These are phyloP conservation scores for Polytolypa hystricis DNA, from an alignment of 2,329 filamentous ascomycete genomes.

Conservation along the genomic window DNA sequence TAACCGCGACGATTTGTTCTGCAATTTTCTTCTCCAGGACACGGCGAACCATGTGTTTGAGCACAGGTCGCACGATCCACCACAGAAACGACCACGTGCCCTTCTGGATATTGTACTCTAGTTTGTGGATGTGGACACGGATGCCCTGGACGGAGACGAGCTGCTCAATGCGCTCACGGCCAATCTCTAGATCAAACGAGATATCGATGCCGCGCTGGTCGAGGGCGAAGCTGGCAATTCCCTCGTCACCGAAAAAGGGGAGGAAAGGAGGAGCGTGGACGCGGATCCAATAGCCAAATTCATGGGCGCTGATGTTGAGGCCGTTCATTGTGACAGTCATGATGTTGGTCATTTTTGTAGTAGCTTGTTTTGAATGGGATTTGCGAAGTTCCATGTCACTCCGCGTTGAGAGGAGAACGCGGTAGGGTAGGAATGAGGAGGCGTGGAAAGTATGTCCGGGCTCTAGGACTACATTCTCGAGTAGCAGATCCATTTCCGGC, in stretches of 20 bases:
- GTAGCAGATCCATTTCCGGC: slow-evolving; percentile 69
- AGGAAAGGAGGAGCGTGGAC: slow-evolving; percentile 61
- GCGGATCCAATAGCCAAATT: slow-evolving; percentile 82
- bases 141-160: slow-evolving; percentile 69
- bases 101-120: slow-evolving; percentile 65
- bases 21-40: slow-evolving; percentile 71
- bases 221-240: slow-evolving; percentile 73
- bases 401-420: slow-evolving; percentile 66
- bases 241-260: slow-evolving; percentile 60
- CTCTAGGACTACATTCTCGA: slow-evolving; percentile 86
- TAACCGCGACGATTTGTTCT: slow-evolving; percentile 54
- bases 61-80: slow-evolving; percentile 73
- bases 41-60: slow-evolving; percentile 69
- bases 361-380: slow-evolving; percentile 54
- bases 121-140: slow-evolving; percentile 72
- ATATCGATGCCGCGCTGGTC: slow-evolving; percentile 83
- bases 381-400: slow-evolving; percentile 83
- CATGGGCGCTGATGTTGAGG: slow-evolving; percentile 70
- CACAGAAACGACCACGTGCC: slow-evolving; percentile 61
- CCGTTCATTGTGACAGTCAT: slow-evolving; percentile 72
- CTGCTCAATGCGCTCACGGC: slow-evolving; percentile 64
- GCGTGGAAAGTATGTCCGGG: slow-evolving; percentile 74
- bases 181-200: slow-evolving; percentile 72
- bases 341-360: slow-evolving; percentile 56
- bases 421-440: slow-evolving; percentile 81